Conservation (phyloP, 148 eudicot species). For the Vaccinium corymbosum region DNA sequence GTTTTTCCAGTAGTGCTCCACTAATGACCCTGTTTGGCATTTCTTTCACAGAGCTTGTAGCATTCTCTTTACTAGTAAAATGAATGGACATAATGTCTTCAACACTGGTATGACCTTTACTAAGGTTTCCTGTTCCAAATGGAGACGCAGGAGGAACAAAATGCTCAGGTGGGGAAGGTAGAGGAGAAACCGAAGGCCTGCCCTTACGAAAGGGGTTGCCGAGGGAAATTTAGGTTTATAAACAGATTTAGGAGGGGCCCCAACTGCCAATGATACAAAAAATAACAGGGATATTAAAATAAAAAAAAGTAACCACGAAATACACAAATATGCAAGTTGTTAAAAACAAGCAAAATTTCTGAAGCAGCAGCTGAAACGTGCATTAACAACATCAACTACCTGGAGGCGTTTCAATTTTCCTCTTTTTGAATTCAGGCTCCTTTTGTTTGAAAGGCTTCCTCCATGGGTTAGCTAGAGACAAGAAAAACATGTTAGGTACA, state of each 20-base stretch:
- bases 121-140: conserved; percentile 38
- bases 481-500: conserved; percentile 11
- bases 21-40: conserved; percentile 26
- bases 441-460: conserved; percentile 51
- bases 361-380: background rate
- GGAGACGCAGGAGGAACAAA: conserved; percentile 60
- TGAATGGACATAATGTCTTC: conserved; percentile 37
- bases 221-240: conserved; percentile 56
- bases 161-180: conserved; percentile 61
- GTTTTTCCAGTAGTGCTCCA: conserved; percentile 32
- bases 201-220: conserved; percentile 45
- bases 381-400: conserved; percentile 41
- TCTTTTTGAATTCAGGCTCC: conserved; percentile 74
- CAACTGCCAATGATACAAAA: conserved; percentile 32
- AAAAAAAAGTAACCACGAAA: background rate
- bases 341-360: background rate
- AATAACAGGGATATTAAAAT: conserved; percentile 13
- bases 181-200: conserved; percentile 68
- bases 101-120: conserved; percentile 37
- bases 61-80: conserved; percentile 35
- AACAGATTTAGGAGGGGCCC: conserved; percentile 60
- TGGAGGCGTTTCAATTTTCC: conserved; percentile 57
- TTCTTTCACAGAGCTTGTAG: conserved; percentile 44
- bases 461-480: conserved; percentile 57
- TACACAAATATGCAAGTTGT: conserved; percentile 3